Evolutionary conservation across 495 filamentous ascomycete genomes (phyloP), one percentile per base, ranked within the genome.

Genomic region (Trypethelium eluteriae): DNA sequence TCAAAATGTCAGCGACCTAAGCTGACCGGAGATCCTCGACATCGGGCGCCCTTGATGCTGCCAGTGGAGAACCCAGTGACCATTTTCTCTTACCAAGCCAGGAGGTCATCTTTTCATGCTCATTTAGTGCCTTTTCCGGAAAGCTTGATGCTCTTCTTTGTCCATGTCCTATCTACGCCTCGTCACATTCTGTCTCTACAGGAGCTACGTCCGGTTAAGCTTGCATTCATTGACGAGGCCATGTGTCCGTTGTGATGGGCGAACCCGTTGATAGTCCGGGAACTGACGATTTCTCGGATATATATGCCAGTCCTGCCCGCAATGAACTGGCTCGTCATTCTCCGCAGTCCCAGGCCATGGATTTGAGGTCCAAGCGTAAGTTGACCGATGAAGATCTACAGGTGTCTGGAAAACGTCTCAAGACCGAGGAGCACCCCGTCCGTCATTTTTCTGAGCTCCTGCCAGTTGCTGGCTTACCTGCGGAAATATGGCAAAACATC

Each of bases 401-500:
- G 6, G 7, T 10, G 7, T 36, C 53, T 36, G 53, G 36, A 34
- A 59, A 59, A 36, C 53, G 53, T 35, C 53, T 5, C 11, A 59
- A 36, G 53, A 36, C 53, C 6, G 53, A 36, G 36, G 53, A 11
- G 53, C 53, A 36, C 5, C 53, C 34, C 36, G 25, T 4, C 7
- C 25, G 7, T 59, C 53, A 6, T 14, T 59, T 59, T 14, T 4
- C 53, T 35, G 32, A 59, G 18, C 53, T 59, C 32, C 46, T 18
- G 5, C 34, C 41, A 9, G 35, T 38, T 39, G 68, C 68, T 59
- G 62, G 71, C 4, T 68, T 74, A 34, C 68, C 71, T 3, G 64
- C 70, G 50, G 74, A 70, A 53, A 49, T 74, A 56, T 76, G 75
- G 76, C 76, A 79, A 67, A 68, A 75, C 50, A 65, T 79, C 38